phyloP scores from a whole-genome alignment of 2,329 filamentous ascomycete species.

The Berkeleyomyces basicola region DNA sequence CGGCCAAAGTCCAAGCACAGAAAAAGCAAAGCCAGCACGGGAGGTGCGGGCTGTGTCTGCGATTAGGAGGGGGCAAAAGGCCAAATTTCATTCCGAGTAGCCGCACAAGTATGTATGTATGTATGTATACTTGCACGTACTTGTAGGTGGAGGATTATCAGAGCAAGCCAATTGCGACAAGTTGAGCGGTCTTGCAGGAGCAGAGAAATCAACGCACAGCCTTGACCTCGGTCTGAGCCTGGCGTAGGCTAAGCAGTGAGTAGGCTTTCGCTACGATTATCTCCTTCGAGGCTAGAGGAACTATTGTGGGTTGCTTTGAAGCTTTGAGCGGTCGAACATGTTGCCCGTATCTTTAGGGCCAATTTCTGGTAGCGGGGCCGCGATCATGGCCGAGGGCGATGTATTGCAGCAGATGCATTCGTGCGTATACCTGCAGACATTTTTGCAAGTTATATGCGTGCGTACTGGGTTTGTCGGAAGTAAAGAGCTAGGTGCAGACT shows the following conservation, averaged over 20 bases:
- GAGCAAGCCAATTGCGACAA: not conserved
- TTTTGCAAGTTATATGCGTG: too few relatives aligned
- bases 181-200: not conserved
- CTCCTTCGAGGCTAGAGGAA: not conserved
- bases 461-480: too few relatives aligned
- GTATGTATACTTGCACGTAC: too few relatives aligned
- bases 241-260: not conserved
- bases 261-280: not conserved
- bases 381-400: not conserved
- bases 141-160: too few relatives aligned
- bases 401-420: not conserved
- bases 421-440: too few relatives aligned
- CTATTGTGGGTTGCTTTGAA: not conserved
- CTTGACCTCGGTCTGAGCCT: not conserved
- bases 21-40: not conserved
- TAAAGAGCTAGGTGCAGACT: not conserved
- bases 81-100: not conserved
- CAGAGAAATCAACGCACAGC: not conserved
- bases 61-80: not conserved
- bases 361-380: not conserved
- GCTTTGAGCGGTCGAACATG: not conserved
- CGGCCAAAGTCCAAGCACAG: not conserved
- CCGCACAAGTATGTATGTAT: not conserved
- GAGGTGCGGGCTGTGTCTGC: not conserved
- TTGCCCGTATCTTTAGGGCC: not conserved